These are phyloP conservation scores for Porphyrellus cyaneotinctus DNA, from an alignment of 768 basidiomycete species.

Conservation along the genomic window DNA sequence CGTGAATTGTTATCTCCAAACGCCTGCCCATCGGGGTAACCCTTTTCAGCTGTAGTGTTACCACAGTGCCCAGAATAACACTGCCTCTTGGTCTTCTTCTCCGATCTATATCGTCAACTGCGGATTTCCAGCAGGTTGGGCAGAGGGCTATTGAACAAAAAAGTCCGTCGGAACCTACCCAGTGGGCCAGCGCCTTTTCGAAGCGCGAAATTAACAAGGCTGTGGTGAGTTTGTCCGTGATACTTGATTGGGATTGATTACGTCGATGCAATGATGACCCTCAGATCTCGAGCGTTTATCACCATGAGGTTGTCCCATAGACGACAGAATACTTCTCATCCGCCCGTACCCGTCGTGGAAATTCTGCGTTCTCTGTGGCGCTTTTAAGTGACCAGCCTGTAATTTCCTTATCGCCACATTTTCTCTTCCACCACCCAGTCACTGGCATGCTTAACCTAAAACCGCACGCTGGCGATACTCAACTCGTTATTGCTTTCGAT, in stretches of 20 bases:
- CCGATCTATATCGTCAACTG: background rate
- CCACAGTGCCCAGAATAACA: background rate
- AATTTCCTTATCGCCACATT: background rate
- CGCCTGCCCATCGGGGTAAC: background rate
- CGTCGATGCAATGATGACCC: background rate
- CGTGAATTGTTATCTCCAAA: background rate
- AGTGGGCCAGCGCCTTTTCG: background rate
- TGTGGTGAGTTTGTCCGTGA: background rate
- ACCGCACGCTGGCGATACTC: constrained; percentile 10
- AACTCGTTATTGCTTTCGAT: constrained; percentile 44
- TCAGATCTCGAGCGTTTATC: background rate
- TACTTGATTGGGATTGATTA: background rate
- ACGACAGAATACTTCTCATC: background rate
- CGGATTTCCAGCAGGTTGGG: background rate
- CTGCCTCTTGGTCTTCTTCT: background rate
- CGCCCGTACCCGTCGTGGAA: background rate
- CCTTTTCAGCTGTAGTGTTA: background rate
- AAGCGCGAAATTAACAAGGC: background rate
- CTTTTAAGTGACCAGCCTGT: background rate
- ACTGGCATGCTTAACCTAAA: background rate
- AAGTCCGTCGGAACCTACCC: no score
- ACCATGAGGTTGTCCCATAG: background rate
- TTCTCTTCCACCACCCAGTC: background rate
- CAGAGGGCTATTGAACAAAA: background rate
- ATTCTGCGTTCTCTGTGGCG: background rate